Conservation (phyloP, 768 basidiomycete species). For the Pleurotus cornucopiae region DNA sequence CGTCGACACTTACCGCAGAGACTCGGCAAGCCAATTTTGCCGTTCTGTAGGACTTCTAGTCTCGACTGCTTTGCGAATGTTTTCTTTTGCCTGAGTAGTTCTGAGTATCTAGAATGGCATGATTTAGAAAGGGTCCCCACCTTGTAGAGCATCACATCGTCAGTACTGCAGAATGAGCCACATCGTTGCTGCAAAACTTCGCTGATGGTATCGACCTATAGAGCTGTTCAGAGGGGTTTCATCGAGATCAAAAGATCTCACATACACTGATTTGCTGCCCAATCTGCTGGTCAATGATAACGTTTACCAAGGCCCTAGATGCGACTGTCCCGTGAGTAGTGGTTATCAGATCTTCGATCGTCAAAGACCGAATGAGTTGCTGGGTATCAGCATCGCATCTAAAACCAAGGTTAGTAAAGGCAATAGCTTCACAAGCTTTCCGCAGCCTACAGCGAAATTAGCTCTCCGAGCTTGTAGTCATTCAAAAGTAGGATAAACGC, state of each 20-base stretch:
- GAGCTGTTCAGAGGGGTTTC: constrained; percentile 8
- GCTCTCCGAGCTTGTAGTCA: constrained; percentile 85
- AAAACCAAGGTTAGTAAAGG: constrained; percentile 1
- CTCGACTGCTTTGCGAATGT: constrained; percentile 85
- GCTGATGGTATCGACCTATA: constrained; percentile 92
- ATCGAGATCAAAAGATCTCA: constrained; percentile 3
- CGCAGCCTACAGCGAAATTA: constrained; percentile 68
- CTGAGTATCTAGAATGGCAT: constrained; percentile 5
- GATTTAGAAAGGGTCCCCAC: constrained; percentile 30
- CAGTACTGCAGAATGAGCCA: constrained; percentile 96
- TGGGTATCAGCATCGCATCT: constrained; percentile 77
- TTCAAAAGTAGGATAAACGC: constrained; percentile 89
- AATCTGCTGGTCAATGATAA: constrained; percentile 97
- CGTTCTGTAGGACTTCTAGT: constrained; percentile 70
- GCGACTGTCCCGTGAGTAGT: constrained; percentile 81
- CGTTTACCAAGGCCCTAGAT: constrained; percentile 87
- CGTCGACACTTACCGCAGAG: constrained; percentile 60
- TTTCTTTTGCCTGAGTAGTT: constrained; percentile 77
- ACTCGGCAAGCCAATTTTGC: constrained; percentile 79
- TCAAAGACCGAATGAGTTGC: constrained; percentile 61
- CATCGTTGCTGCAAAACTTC: constrained; percentile 92
- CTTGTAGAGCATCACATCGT: constrained; percentile 98
- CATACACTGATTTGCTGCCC: constrained; percentile 92
- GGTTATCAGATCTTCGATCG: constrained; percentile 86
- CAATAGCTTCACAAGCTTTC: constrained; percentile 1